Base-by-base conservation (phyloP, 768 basidiomycete genomes). In the Kwoniella sp. region DNA sequence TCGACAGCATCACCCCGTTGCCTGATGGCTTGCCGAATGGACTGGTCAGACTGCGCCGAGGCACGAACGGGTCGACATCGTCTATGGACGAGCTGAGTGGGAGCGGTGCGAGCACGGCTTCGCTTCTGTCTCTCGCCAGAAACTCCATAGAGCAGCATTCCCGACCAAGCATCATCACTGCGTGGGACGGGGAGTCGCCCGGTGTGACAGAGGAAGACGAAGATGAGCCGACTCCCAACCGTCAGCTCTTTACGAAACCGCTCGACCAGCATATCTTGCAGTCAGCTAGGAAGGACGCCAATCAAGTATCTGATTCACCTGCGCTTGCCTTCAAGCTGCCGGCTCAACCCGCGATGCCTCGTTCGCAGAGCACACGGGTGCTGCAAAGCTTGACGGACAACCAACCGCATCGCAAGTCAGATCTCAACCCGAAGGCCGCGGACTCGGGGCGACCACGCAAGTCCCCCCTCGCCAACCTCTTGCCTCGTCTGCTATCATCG, bases 51-150 rank as follows among this genome's bases (percentile, higher is more conserved):
- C 31, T 46, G 6, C 33, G 63, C 17, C 33, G 67, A 22, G 62
- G 60, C 2, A 59, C 59, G 5, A 61, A 59, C 9, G 61, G 61
- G 15, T 69, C 67, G 9, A 55, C 45, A 2, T 61, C 61, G 2
- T 65, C 64, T 1, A 60, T 69, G 26, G 67, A 69, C 19, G 62
- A 62, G 5, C 52, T 48, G 38, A 60, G 58, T 34, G 58, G 57
- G 5, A 65, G 63, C 46, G 66, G 63, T 15, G 52, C 67, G 3
- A 59, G 56, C 31, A 60, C 63, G 8, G 47, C 61, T 2, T 65
- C 63, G 3, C 55, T 69, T 2, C 37, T 42, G 5, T 60, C 58
- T 5, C 50, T 63, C 9, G 63, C 50, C 2, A 43, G 67, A 29
- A 65, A 51, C 34, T 69, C 67, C n/a, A 50, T 51, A 10, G 65